A percentile compares a stretch with the other conserved stretches of the same genome.
phyloP scores from a whole-genome alignment of 768 basidiomycete genomes.

The Trametes meyenii region DNA sequence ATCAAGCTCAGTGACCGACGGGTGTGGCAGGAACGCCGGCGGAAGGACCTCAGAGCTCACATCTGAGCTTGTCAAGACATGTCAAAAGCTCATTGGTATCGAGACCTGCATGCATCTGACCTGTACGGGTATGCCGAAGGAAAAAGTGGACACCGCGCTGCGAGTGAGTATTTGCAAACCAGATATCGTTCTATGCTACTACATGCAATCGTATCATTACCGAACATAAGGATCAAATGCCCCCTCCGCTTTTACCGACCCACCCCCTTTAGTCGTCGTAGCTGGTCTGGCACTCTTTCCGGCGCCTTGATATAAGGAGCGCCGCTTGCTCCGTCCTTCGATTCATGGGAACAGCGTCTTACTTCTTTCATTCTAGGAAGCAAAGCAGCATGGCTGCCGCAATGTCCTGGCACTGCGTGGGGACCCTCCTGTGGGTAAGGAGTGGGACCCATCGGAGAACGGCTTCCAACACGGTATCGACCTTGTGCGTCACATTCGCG shows the following conservation, averaged over 20 bases:
- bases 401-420: conserved; percentile 94
- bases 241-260: too few relatives aligned
- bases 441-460: conserved; percentile 91
- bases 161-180: conserved; percentile 51
- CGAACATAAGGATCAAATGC: too few relatives aligned
- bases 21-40: conserved; percentile 81
- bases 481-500: conserved; percentile 86
- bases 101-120: conserved; percentile 99
- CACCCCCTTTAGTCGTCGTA: too few relatives aligned
- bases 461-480: conserved; percentile 92
- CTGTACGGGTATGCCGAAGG: conserved; percentile 97
- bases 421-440: conserved; percentile 86
- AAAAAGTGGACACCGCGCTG: conserved; percentile 92
- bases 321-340: neutral
- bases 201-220: too few relatives aligned
- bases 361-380: conserved; percentile 59
- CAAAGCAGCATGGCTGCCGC: conserved; percentile 84
- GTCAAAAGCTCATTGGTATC: conserved; percentile 89
- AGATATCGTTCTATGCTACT: neutral
- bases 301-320: neutral
- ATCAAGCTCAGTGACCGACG: conserved; percentile 1
- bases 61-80: conserved; percentile 91
- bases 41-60: conserved; percentile 95
- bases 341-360: conserved; percentile 11
- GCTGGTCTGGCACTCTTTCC: conserved; percentile 7